Base-by-base conservation (phyloP, 768 basidiomycete genomes). In the Rhizopogon roseolus region DNA sequence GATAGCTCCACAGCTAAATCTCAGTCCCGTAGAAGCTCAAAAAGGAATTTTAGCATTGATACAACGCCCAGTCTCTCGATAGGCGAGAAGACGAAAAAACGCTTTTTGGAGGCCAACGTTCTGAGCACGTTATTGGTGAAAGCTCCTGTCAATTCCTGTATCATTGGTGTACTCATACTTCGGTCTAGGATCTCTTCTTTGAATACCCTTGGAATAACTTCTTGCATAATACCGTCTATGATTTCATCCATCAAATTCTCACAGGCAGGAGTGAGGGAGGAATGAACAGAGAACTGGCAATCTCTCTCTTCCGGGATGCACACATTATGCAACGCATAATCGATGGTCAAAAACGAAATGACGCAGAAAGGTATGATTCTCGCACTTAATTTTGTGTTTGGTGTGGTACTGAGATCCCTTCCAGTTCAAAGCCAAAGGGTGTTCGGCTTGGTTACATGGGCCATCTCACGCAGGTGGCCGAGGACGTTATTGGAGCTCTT, bases 191-290 rank as follows among this genome's bases (percentile, higher is more conserved):
- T 61, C 77, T 98, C 37, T 98, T 98, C 76, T 98, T 98, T 66
- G 86, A 89, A 56, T 97, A 88, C 63, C 94, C 95, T 0, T 93
- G 91, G 88, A 98, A 99, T 71, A 98, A 98, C 66, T 98, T 98
- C 68, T 72, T 98, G 29, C 97, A 99, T 66, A 93, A 91, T 62
- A 88, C 94, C 29, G 93, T 97, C 16, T 98, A 98, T 65, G 97
- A 99, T 66, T 75, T 97, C 54, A 77, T 98, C 1, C 97, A 98
- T 65, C 97, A 98, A 68, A 86, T 98, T 42, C 78, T 99, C 52
- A 95, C 90, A 1, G 95, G 93, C 13, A 82, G 85, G 25, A 80
- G 94, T 19, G 90, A 93, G 14, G 76, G 76, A n/a, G 86, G 90
- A 4, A 77, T 83, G 49, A 97, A 97, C 63, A 83, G 91, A 53